These are phyloP conservation scores for Pythium phragmitis DNA, from an alignment of 352 stramenopile species.

Conservation along the genomic window DNA sequence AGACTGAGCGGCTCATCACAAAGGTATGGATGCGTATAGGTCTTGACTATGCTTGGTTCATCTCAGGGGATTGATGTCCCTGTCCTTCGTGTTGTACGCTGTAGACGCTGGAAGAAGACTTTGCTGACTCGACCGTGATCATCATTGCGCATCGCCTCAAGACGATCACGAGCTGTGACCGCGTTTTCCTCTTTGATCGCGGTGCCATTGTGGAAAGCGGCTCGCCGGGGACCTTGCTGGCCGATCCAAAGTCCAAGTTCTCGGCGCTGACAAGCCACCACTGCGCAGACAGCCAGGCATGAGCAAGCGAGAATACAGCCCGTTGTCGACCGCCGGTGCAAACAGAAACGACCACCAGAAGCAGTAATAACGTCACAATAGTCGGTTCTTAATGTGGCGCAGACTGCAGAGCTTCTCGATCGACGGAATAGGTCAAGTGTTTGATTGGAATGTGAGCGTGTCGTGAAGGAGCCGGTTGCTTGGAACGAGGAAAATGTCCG, in stretches of 20 bases:
- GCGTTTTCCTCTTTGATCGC: slow-evolving; percentile 66
- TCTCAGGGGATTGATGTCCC: background rate
- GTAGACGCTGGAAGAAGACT: slow-evolving; percentile 90
- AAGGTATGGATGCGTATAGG: slow-evolving; percentile 35
- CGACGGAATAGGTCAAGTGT: no score
- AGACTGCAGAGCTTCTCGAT: no score
- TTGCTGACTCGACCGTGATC: slow-evolving; percentile 92
- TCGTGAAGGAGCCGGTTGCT: no score
- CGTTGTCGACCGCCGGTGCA: background rate
- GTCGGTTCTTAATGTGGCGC: background rate
- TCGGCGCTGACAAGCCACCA: slow-evolving; percentile 31
- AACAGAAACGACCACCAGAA: background rate
- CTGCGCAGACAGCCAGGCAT: background rate
- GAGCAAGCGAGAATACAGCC: no score
- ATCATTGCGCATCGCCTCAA: slow-evolving; percentile 97
- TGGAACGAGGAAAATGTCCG: no score
- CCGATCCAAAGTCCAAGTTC: slow-evolving; percentile 44
- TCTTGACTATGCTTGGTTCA: background rate
- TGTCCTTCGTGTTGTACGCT: background rate
- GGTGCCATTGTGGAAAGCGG: slow-evolving; percentile 56
- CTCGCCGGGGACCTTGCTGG: slow-evolving; percentile 33
- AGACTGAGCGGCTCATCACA: slow-evolving; percentile 80
- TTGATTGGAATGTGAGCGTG: no score
- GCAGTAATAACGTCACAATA: background rate
- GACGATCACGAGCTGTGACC: slow-evolving; percentile 95